phyloP scores from a whole-genome alignment of 306 rosid genomes.

The Sophora flavescens region DNA sequence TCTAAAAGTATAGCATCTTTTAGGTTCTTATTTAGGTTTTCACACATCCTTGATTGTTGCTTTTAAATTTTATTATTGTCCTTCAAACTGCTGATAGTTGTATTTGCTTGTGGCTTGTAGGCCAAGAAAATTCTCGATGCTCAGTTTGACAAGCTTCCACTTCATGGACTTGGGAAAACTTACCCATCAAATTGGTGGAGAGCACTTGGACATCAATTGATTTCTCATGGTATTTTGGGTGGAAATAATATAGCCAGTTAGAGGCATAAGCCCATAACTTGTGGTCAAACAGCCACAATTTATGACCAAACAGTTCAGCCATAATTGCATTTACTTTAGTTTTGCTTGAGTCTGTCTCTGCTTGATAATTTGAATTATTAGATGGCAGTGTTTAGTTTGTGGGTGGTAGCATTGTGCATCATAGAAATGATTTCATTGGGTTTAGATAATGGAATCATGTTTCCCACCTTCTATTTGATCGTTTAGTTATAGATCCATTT shows the following conservation, averaged over 20 bases:
- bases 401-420: slow-evolving; percentile 4
- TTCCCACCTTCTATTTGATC: slow-evolving; percentile 23
- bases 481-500: slow-evolving; percentile 16
- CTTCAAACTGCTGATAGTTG: slow-evolving; percentile 45
- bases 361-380: slow-evolving; percentile 31
- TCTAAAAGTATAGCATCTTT: neutral
- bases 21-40: slow-evolving; percentile 14
- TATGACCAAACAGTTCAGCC: slow-evolving; percentile 7
- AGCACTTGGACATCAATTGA: slow-evolving; percentile 77
- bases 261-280: slow-evolving; percentile 15
- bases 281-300: slow-evolving; percentile 19
- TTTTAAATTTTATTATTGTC: slow-evolving; percentile 26
- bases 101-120: slow-evolving; percentile 62
- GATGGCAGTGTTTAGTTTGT: slow-evolving; percentile 24
- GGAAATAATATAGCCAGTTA: slow-evolving; percentile 35
- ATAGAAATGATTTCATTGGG: slow-evolving; percentile 18
- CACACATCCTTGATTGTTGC: slow-evolving; percentile 32
- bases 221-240: slow-evolving; percentile 65
- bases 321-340: slow-evolving; percentile 34
- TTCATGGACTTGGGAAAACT: slow-evolving; percentile 88
- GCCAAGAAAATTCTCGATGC: slow-evolving; percentile 71
- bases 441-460: slow-evolving; percentile 35
- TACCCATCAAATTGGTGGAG: slow-evolving; percentile 92
- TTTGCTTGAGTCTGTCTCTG: slow-evolving; percentile 14
- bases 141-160: slow-evolving; percentile 84